Conservation (phyloP, 2,329 filamentous ascomycete species). For the Drechslera avenae region DNA sequence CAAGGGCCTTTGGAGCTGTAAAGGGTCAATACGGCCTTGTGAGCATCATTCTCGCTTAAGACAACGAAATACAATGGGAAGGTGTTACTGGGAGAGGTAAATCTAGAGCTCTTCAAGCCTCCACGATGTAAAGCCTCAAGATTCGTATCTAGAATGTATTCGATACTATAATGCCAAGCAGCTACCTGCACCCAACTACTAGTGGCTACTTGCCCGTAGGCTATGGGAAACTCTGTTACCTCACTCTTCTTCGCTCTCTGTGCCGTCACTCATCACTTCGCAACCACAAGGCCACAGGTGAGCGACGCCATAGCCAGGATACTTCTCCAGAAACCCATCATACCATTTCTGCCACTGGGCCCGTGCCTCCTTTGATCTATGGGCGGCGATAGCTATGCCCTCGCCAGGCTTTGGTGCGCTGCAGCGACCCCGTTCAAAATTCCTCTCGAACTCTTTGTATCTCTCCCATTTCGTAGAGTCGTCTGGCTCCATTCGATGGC, state of each 20-base stretch:
- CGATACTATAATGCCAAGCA: too few relatives aligned
- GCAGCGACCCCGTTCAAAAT: background rate
- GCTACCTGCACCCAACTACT: too few relatives aligned
- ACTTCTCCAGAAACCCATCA: constrained; percentile 20
- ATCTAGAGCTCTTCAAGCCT: too few relatives aligned
- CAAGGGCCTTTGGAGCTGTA: constrained; percentile 5
- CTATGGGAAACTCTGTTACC: too few relatives aligned
- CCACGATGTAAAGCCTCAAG: too few relatives aligned
- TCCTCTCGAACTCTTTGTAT: background rate
- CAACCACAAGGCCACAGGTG: constrained; percentile 38
- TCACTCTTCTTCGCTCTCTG: constrained; percentile 25
- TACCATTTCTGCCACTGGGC: constrained; percentile 19
- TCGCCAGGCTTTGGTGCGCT: background rate
- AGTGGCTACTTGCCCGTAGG: too few relatives aligned
- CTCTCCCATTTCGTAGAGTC: constrained; percentile 17
- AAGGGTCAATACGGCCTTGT: constrained; percentile 1
- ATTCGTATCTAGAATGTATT: too few relatives aligned
- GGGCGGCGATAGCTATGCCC: background rate
- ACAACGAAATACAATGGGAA: background rate
- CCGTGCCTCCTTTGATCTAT: background rate
- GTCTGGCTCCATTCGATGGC: constrained; percentile 20
- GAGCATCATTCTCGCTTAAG: background rate
- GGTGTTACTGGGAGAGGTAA: background rate
- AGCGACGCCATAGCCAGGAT: constrained; percentile 18
- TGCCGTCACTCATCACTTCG: constrained; percentile 10